Evolutionary conservation across 768 basidiomycete species (phyloP), one percentile per base, ranked within the genome.

Genomic region (Lactifluus piperatus): DNA sequence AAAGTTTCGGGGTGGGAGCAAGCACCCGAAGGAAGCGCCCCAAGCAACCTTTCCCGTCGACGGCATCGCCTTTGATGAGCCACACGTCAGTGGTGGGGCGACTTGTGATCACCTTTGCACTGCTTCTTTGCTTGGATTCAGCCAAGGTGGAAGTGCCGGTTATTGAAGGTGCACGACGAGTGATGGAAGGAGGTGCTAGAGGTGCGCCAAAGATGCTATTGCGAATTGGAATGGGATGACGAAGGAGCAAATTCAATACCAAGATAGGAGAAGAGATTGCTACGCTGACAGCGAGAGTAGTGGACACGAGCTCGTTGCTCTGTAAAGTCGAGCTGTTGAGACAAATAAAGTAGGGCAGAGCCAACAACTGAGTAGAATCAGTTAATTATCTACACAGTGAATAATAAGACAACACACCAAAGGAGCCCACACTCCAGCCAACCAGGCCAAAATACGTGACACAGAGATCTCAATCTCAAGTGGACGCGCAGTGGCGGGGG

Each of bases 51-150:
- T 83, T 85, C 1, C 83, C 83, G 50, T 85, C 83, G 22, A 84
- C 73, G 7, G 86, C 86, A 60, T 88, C 81, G n/a, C 86, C 85
- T 54, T 84, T 84, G 13, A 79, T 69, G 63, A 88, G 70, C 87
- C 87, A 88, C 29, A 88, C 81, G 64, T 88, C 86, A 26, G 84
- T 84, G 64, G 84, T 86, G 48, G 84, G 82, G 32, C 84, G 79
- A 29, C 80, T 81, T 69, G 88, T 84, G 22, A 88, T 81, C 41
- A 86, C 80, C 20, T 84, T 86, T 51, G 73, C 63, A 60, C 80
- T 82, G 48, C 77, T 80, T 69, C 83, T 84, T 55, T 80, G 80
- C 68, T 84, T 86, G 70, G 81, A 79, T 64, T 78, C 76, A 7
- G 79, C 79, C 69, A 74, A 79, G n/a, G 74, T 67, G 37, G 75